Base-by-base conservation (phyloP, 179 eudicot species). In the Silene noctiflora region DNA sequence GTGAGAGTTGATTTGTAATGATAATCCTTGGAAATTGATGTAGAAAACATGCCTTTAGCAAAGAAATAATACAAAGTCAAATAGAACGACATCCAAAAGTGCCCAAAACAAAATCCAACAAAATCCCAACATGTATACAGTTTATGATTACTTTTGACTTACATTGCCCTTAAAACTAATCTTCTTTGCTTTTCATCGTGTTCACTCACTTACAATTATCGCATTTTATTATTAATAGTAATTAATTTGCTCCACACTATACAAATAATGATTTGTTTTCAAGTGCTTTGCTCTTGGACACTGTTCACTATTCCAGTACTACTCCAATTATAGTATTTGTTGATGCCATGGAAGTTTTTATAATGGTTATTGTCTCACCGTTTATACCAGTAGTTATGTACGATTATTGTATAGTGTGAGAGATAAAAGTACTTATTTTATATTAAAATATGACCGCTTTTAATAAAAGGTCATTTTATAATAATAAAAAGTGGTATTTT, bases 101-200 rank as follows among this genome's bases (percentile, higher is more conserved):
- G 67, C 67, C 74, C 74, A 71, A 44, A 33, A 71, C 69, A 76
- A 48, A 66, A 75, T 58, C 75, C 4, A 72, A 72, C 75, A 72
- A 58, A 16, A 56, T 56, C 48, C 75, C 20, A 29, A 72, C 65
- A 72, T 70, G n/a, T 25, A 61, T 20, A 51, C 69, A 20, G 27
- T 16, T 8, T 1, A 73, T 67, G 20, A 73, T 78, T 35, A 33
- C 76, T 65, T 77, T 78, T 72, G 72, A 78, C 81, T 72, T 64
- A 60, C 56, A 46, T 27, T 4, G 24, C 78, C 8, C 71, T 70
- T 56, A 73, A 71, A 71, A 39, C 25, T 17, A 60, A 13, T 48
- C 60, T 4, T 63, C 60, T 66, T 53, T 27, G 72, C 72, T 76
- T 55, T 31, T 48, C 4, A 46, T 65, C 35, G 31, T 65, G 27